phyloP scores from a whole-genome alignment of 2,329 filamentous ascomycete genomes.

The Simplicillium aogashimaense region DNA sequence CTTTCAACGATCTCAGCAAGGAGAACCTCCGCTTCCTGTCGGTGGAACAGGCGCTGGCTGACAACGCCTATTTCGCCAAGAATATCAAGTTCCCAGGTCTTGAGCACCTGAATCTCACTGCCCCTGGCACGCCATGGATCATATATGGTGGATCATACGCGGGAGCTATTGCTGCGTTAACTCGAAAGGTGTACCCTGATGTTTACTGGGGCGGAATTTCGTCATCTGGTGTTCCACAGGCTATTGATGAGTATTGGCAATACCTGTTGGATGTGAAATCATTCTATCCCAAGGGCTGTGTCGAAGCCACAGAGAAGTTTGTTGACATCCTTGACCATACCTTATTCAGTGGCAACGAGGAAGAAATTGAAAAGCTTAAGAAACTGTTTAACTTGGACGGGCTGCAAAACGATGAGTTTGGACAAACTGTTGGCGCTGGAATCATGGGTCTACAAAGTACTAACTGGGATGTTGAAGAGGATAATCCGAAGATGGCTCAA shows the following conservation, averaged over 20 bases:
- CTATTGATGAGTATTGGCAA: conserved; percentile 68
- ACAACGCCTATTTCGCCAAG: conserved; percentile 70
- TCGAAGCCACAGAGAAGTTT: conserved; percentile 50
- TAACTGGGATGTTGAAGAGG: conserved; percentile 43
- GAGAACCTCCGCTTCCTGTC: conserved; percentile 71
- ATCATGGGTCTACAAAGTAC: conserved; percentile 34
- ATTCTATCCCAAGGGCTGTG: conserved; percentile 48
- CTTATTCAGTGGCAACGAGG: conserved; percentile 25
- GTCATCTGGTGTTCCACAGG: conserved; percentile 68
- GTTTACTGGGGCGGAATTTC: conserved; percentile 71
- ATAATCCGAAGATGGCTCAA: conserved; percentile 27
- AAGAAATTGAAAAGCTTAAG: conserved; percentile 28
- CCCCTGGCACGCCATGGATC: conserved; percentile 59
- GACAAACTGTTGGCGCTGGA: conserved; percentile 26
- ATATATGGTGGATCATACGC: conserved; percentile 80
- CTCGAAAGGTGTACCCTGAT: conserved; percentile 68
- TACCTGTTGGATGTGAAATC: conserved; percentile 42
- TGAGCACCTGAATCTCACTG: conserved; percentile 56
- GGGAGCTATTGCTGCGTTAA: conserved; percentile 67
- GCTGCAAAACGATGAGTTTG: conserved; percentile 29
- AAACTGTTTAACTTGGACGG: conserved; percentile 22
- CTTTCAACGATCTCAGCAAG: conserved; percentile 53
- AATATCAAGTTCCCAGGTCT: conserved; percentile 63
- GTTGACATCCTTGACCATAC: conserved; percentile 42
- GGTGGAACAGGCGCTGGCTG: conserved; percentile 73